Evolutionary conservation across 495 filamentous ascomycete genomes (phyloP).

Genomic region (Aspergillus diversus): DNA sequence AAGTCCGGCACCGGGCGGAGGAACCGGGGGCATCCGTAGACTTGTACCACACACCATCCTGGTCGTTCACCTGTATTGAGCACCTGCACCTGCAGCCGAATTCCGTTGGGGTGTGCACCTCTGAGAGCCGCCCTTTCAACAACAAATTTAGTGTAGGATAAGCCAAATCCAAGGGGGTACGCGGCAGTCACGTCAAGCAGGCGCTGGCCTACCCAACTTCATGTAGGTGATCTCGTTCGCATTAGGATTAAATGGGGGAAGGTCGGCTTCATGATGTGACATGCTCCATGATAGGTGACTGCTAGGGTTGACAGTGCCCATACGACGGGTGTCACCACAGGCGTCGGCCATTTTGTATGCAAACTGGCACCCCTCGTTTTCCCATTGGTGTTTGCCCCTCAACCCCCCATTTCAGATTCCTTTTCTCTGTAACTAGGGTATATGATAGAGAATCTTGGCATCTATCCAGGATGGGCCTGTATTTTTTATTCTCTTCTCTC

Average conservation of each 20-base stretch:
- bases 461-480: too few relatives aligned
- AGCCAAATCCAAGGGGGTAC: neutral
- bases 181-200: neutral
- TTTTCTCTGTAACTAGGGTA: too few relatives aligned
- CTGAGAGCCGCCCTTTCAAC: neutral
- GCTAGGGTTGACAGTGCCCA: neutral
- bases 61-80: neutral
- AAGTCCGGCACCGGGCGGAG: neutral
- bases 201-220: neutral
- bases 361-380: too few relatives aligned
- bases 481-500: too few relatives aligned
- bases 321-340: too few relatives aligned
- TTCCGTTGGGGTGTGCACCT: neutral
- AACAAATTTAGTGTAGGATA: neutral
- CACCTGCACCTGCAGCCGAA: conserved; percentile 1
- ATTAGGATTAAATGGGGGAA: neutral
- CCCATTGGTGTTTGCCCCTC: too few relatives aligned
- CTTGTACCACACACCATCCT: neutral
- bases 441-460: too few relatives aligned
- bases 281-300: neutral
- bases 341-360: too few relatives aligned
- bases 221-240: neutral
- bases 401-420: too few relatives aligned
- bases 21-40: neutral
- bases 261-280: neutral